These are phyloP conservation scores for Rosa chinensis DNA, from an alignment of 306 rosid species.

Conservation along the genomic window DNA sequence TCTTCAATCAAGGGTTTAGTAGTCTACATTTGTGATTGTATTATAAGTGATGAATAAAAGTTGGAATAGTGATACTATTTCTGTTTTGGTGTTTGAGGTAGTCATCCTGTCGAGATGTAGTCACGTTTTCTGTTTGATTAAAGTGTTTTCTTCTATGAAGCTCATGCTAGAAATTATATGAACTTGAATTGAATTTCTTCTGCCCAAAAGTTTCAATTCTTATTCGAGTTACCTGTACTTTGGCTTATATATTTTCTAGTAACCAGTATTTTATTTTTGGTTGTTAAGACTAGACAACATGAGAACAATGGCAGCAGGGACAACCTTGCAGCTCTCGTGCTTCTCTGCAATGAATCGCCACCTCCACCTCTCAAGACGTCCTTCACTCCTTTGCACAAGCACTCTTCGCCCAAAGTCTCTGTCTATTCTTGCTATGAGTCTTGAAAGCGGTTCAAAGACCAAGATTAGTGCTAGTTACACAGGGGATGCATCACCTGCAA, in stretches of 20 bases:
- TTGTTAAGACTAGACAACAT: background rate
- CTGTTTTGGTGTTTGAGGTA: background rate
- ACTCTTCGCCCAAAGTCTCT: slow-evolving; percentile 42
- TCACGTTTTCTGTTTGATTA: background rate
- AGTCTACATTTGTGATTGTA: background rate
- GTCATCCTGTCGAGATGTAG: background rate
- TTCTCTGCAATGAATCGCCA: slow-evolving; percentile 52
- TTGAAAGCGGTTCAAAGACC: slow-evolving; percentile 51
- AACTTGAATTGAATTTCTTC: background rate
- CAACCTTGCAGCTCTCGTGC: slow-evolving; percentile 54
- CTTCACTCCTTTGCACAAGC: slow-evolving; percentile 31
- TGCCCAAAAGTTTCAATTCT: background rate
- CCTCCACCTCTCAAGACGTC: slow-evolving; percentile 30
- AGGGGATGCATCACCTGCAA: slow-evolving; percentile 21
- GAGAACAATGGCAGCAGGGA: slow-evolving; percentile 28
- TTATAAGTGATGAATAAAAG: background rate
- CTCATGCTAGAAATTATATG: background rate
- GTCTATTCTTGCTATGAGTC: slow-evolving; percentile 42
- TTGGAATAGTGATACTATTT: background rate
- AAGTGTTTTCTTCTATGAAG: background rate
- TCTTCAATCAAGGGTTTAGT: background rate
- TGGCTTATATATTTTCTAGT: background rate
- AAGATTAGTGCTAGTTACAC: slow-evolving; percentile 42
- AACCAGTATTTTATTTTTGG: background rate
- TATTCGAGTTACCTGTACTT: background rate